phyloP scores from a whole-genome alignment of 2,329 filamentous ascomycete genomes.

The Cercospora sojina region DNA sequence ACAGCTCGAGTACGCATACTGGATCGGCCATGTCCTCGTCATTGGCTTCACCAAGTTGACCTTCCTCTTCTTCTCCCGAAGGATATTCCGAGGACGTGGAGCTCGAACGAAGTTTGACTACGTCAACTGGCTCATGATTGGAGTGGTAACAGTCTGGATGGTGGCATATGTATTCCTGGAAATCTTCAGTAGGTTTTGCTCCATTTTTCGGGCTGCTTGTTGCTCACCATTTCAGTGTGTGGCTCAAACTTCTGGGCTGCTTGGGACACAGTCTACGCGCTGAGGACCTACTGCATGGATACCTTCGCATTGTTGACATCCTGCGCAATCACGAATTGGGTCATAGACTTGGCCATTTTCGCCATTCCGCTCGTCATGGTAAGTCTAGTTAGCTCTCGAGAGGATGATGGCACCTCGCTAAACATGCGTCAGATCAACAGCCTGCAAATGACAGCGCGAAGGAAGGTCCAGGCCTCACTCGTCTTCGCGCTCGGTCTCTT shows the following conservation, averaged over 20 bases:
- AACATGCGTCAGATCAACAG: conserved; percentile 8
- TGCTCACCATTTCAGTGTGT: conserved; percentile 12
- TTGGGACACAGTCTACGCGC: conserved; percentile 17
- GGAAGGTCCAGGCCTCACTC: conserved; percentile 18
- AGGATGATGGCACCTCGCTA: background rate
- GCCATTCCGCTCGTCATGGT: conserved; percentile 22
- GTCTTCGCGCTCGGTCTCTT: conserved; percentile 19
- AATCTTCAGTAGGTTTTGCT: conserved; percentile 10
- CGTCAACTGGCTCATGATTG: conserved; percentile 21
- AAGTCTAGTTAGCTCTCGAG: background rate
- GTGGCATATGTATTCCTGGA: conserved; percentile 16
- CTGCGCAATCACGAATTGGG: conserved; percentile 13
- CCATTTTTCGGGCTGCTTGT: background rate
- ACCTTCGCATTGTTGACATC: conserved; percentile 18
- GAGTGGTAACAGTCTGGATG: conserved; percentile 14
- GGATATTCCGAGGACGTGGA: conserved; percentile 15
- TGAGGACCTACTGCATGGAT: conserved; percentile 16
- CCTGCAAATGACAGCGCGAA: conserved; percentile 12
- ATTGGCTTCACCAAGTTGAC: conserved; percentile 23
- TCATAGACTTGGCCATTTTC: conserved; percentile 17
- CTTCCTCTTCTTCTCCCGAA: conserved; percentile 22
- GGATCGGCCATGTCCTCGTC: conserved; percentile 21
- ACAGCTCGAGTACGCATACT: conserved; percentile 23
- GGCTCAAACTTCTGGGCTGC: conserved; percentile 14
- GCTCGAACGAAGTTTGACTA: conserved; percentile 18